Evolutionary conservation across 2,329 filamentous ascomycete genomes (phyloP), one percentile per base, ranked within the genome.

Genomic region (Aureobasidium musti): DNA sequence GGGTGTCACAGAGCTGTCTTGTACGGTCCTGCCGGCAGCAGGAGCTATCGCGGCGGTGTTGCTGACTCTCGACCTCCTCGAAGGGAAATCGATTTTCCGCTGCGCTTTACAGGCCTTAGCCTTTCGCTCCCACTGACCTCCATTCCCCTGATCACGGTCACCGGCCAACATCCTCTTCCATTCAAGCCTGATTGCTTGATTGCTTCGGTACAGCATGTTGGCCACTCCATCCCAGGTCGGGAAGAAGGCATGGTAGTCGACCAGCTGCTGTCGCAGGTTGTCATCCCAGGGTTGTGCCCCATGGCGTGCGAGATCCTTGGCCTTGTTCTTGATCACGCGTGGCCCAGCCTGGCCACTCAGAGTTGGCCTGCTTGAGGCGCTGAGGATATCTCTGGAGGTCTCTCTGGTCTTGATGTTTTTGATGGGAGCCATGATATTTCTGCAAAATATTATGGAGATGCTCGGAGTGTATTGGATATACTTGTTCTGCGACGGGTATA

Each of bases 231-330:
- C 14, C 57, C 57, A 61, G 5, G 35, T 21, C 41, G 23, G 6
- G 6, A 17, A 11, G 3, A 3, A 14, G 13, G 28, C 13, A 13
- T 47, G 39, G 28, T 21, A 5, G n/a, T 37, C n/a, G 30, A 61
- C 2, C 28, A 61, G 30, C 11, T 6, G 11, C 19, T 37, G 39
- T 17, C 43, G 43, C 21, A 17, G 10, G 10, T 6, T 28, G 17
- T 61, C 41, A n/a, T 21, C 17, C 56, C 56, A 60, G 26, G 39
- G n/a, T 17, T 33, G 41, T n/a, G n/a, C n/a, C n/a, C 57, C 57
- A 3, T 35, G 11, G 19, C 19, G 1, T 47, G 57, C 57, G 57
- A 47, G 39, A 19, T 61, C 19, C 11, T 8, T 47, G 57, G 41
- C 28, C 43, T 37, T 61, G 57, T 61, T 49, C 13, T 47, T 60